phyloP scores from a whole-genome alignment of 148 eudicot species.

The Diospyros kaki region DNA sequence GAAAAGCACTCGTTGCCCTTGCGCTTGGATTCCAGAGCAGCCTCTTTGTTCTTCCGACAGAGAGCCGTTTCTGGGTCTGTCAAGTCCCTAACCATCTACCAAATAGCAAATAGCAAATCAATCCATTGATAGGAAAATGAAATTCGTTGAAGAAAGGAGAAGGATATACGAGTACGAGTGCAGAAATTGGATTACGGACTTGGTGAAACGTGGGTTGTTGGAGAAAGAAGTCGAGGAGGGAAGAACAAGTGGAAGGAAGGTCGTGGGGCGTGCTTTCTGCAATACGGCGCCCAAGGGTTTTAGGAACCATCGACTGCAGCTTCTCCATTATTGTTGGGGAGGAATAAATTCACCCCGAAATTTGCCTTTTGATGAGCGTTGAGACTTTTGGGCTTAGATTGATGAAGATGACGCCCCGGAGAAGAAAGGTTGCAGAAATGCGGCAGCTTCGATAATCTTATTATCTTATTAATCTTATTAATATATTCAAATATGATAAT shows the following conservation, averaged over 20 bases:
- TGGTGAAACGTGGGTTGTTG: conserved; percentile 56
- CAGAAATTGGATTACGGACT: conserved; percentile 15
- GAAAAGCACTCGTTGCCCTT: conserved; percentile 71
- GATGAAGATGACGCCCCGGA: background rate
- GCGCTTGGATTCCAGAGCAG: conserved; percentile 60
- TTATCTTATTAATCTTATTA: no score
- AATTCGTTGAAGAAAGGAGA: no score
- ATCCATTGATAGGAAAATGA: background rate
- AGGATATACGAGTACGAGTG: no score
- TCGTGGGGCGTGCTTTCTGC: conserved; percentile 35
- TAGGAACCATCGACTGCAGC: conserved; percentile 48
- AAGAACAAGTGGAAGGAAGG: conserved; percentile 51
- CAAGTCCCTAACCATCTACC: conserved; percentile 65
- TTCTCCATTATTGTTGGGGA: conserved; percentile 42
- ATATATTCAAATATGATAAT: no score
- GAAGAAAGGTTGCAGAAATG: background rate
- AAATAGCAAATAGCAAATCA: conserved; percentile 10
- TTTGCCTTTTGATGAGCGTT: no score
- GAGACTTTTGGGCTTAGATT: no score
- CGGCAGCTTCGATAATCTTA: no score
- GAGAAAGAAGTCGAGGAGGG: conserved; percentile 64
- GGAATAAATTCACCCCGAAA: background rate
- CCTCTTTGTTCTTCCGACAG: conserved; percentile 56
- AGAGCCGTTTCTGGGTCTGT: conserved; percentile 47
- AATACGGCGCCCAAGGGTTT: conserved; percentile 36